Evolutionary conservation across 345 rosid genomes (phyloP), one percentile per base, ranked within the genome.

Genomic region (Eucalyptus brandiana): DNA sequence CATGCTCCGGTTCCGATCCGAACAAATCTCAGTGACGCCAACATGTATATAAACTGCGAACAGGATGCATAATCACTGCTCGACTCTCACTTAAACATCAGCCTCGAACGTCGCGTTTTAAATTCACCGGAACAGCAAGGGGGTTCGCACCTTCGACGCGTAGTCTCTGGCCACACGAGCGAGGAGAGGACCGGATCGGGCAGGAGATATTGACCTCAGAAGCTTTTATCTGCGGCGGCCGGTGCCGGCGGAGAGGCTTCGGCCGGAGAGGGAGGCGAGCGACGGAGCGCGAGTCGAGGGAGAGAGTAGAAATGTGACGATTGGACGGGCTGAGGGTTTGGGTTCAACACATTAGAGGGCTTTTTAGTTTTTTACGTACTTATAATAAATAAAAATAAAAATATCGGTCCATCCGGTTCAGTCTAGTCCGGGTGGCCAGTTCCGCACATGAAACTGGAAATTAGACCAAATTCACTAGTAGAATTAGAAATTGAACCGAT

Each of bases 11-110:
- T 60, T 60, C 69, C 69, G 16, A 60, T 60, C 69, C 69, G 0
- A 60, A 28, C 69, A 60, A 60, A 12, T 0, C 69, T 28, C 34
- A 60, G 32, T 0, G 16, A 28, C 17, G 0, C 69, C 69, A 60
- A 28, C 69, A 28, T 28, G 69, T 28, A 60, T 60, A 0, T 28
- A 60, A 60, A 3, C 16, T 13, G 6, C 16, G 34, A 60, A 60
- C 8, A 60, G 17, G 69, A 60, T 60, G 32, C 34, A 12, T 60
- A 28, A 60, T 60, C 34, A 6, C 24, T 28, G 69, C 16, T 28
- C 34, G 17, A 28, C 8, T 28, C 0, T 60, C 69, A 28, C n/a
- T 60, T 12, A 60, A 60, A 60, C 69, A 28, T 3, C 16, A 1
- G 28, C 28, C 28, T 56, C 28, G 12, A 9, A 56, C 28, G 12